These are phyloP conservation scores for Podaxis mareebaensis DNA, from an alignment of 768 basidiomycete genomes.

Conservation along the genomic window DNA sequence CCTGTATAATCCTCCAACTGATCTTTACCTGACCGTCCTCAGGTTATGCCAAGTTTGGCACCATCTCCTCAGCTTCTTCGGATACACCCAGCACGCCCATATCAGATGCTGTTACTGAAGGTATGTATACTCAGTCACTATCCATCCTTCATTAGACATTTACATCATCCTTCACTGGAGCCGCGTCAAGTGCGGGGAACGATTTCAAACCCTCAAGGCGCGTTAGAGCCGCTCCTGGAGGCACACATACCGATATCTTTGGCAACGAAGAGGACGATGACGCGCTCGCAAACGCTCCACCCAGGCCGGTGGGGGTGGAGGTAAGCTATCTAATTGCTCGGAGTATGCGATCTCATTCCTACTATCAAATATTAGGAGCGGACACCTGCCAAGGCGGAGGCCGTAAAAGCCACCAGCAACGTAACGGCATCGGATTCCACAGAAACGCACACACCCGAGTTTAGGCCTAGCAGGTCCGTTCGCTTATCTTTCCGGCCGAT, in stretches of 20 bases:
- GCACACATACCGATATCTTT: slow-evolving; percentile 53
- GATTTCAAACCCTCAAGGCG: slow-evolving; percentile 58
- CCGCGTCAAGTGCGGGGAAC: slow-evolving; percentile 22
- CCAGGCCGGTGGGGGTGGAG: slow-evolving; percentile 24
- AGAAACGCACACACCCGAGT: slow-evolving; percentile 34
- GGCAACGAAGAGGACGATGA: slow-evolving; percentile 48
- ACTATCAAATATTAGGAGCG: neutral
- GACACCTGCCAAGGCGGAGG: neutral
- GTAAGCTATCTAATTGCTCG: slow-evolving; percentile 14
- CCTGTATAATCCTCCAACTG: neutral
- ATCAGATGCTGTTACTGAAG: neutral
- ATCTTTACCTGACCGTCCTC: slow-evolving; percentile 9
- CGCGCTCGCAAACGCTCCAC: slow-evolving; percentile 60
- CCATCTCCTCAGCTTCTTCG: slow-evolving; percentile 31
- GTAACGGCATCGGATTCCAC: slow-evolving; percentile 29
- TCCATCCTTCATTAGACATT: neutral
- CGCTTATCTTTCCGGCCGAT: neutral
- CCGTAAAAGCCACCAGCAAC: neutral
- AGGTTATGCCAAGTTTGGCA: slow-evolving; percentile 78
- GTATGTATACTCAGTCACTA: neutral
- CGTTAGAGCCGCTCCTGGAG: slow-evolving; percentile 55
- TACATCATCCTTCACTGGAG: neutral
- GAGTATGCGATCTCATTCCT: neutral
- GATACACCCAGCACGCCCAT: slow-evolving; percentile 1
- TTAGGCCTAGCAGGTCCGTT: slow-evolving; percentile 54